Percentiles rank a stretch among this genome's conserved stretches.
Conservation (phyloP, 2,329 filamentous ascomycete species). For the Aspergillus ochraceus region DNA sequence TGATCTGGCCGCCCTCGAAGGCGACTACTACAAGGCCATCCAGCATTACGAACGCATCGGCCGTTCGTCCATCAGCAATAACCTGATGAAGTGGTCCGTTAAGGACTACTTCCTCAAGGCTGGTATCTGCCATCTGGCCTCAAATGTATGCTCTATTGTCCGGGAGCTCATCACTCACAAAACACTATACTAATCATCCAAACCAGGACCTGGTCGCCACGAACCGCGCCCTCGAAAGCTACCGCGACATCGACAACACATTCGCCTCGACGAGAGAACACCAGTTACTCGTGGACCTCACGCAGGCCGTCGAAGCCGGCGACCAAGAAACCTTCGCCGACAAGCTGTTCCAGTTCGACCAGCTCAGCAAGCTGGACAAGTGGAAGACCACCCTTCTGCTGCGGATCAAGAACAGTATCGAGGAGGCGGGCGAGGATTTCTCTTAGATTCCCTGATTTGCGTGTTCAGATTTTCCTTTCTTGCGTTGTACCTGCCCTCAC, state of each 20-base stretch:
- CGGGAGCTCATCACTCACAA: not conserved
- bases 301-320: conserved; percentile 70
- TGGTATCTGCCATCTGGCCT: conserved; percentile 81
- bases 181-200: not conserved
- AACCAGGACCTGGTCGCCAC: conserved; percentile 71
- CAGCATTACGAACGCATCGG: conserved; percentile 83
- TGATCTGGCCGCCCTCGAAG: conserved; percentile 78
- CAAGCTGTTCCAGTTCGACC: conserved; percentile 84
- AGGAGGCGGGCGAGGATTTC: conserved; percentile 69
- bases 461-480: conserved; percentile 2
- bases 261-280: conserved; percentile 79
- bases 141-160: conserved; percentile 41
- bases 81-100: conserved; percentile 88
- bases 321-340: conserved; percentile 83
- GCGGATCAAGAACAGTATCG: conserved; percentile 79
- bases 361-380: conserved; percentile 90
- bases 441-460: conserved; percentile 47
- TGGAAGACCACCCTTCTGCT: conserved; percentile 92
- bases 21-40: conserved; percentile 81
- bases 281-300: conserved; percentile 75
- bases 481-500: not conserved
- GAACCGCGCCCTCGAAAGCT: conserved; percentile 77
- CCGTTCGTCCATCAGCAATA: conserved; percentile 76
- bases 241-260: conserved; percentile 73
- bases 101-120: conserved; percentile 96